A percentile compares a stretch with the other conserved stretches of the same genome.
Conservation (phyloP, 768 basidiomycete genomes). For the Lactarius tabidus region DNA sequence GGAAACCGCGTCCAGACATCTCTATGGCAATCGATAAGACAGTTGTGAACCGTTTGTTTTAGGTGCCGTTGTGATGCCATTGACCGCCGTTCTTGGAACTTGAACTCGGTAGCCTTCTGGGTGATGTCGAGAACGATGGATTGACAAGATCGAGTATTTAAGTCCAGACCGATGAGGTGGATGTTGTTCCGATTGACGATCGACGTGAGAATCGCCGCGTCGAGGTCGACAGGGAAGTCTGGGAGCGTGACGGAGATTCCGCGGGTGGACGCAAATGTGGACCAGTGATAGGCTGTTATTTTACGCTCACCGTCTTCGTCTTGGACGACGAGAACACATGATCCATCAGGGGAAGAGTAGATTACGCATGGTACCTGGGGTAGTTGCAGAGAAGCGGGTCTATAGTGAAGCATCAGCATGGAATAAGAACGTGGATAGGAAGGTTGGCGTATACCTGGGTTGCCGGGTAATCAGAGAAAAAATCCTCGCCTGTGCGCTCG, state of each 20-base stretch:
- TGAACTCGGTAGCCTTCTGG: constrained; percentile 41
- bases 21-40: not conserved
- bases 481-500: constrained; percentile 40
- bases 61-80: constrained; percentile 23
- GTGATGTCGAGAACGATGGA: constrained; percentile 51
- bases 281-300: constrained; percentile 49
- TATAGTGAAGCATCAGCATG: constrained; percentile 23
- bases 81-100: constrained; percentile 33
- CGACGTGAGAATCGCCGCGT: not conserved
- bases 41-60: constrained; percentile 38
- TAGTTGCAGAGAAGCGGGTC: constrained; percentile 44
- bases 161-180: constrained; percentile 31
- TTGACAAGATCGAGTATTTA: constrained; percentile 30
- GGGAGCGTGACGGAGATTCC: constrained; percentile 37
- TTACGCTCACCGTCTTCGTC: not conserved
- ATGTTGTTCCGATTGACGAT: not conserved
- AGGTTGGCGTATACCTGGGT: constrained; percentile 39
- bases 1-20: not conserved
- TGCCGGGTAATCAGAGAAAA: constrained; percentile 51
- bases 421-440: not conserved
- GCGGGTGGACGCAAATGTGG: constrained; percentile 47
- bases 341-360: constrained; percentile 49
- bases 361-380: constrained; percentile 34
- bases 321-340: constrained; percentile 45
- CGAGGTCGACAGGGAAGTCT: constrained; percentile 19